Evolutionary conservation across 805 yeast species (phyloP).

Genomic region (Tetrapisispora fleetii): DNA sequence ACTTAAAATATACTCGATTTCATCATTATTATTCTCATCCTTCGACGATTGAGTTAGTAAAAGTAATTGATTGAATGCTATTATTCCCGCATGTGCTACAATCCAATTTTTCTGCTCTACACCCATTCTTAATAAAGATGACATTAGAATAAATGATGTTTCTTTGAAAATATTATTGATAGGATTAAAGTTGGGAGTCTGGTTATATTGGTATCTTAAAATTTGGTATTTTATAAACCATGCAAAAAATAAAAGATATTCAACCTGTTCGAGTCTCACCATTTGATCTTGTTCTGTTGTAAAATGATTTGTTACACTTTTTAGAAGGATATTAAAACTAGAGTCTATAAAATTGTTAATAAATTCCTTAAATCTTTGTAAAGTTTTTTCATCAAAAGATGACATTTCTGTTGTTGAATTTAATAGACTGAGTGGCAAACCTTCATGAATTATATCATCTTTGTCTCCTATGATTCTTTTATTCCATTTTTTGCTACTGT

Average conservation of each 20-base stretch:
- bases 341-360: slow-evolving; percentile 57
- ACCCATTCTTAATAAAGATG: slow-evolving; percentile 32
- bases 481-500: slow-evolving; percentile 58
- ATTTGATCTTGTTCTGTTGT: slow-evolving; percentile 32
- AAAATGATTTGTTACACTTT: slow-evolving; percentile 39
- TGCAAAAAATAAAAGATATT: slow-evolving; percentile 49
- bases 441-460: slow-evolving; percentile 27
- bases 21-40: slow-evolving; percentile 30
- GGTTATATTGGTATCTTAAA: slow-evolving; percentile 21
- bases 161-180: slow-evolving; percentile 53
- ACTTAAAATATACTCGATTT: slow-evolving; percentile 47
- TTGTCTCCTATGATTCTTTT: slow-evolving; percentile 27
- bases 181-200: slow-evolving; percentile 28
- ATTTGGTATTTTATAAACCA: slow-evolving; percentile 74
- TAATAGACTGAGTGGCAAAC: slow-evolving; percentile 22
- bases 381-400: slow-evolving; percentile 27
- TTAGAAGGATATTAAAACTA: slow-evolving; percentile 60
- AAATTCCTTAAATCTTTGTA: slow-evolving; percentile 33
- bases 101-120: slow-evolving; percentile 40
- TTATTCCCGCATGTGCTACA: slow-evolving; percentile 59
- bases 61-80: slow-evolving; percentile 56
- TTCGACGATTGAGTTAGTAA: slow-evolving; percentile 33
- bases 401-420: slow-evolving; percentile 16
- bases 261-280: slow-evolving; percentile 27
- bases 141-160: slow-evolving; percentile 45